phyloP scores from a whole-genome alignment of 1,284 basidiomycete species.

The Polyporus tsugae region DNA sequence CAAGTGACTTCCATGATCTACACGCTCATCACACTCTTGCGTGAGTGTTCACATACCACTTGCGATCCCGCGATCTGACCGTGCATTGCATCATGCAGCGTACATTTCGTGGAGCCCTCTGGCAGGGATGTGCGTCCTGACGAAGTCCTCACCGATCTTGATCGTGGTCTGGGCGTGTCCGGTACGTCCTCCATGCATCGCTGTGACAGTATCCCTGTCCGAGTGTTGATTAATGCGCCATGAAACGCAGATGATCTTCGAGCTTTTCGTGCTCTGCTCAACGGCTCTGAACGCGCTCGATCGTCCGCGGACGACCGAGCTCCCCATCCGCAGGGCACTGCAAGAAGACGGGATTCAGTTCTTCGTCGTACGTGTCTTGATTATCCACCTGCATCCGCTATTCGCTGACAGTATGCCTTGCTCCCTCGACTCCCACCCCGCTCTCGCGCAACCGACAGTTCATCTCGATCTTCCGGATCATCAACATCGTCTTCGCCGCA shows the following conservation, averaged over 20 bases:
- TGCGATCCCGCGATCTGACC: background rate
- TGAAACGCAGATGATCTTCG: slow-evolving; percentile 39
- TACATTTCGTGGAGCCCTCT: slow-evolving; percentile 32
- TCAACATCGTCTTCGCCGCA: slow-evolving; percentile 38
- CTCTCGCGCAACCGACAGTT: slow-evolving; percentile 21
- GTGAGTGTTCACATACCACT: slow-evolving; percentile 24
- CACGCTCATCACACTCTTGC: slow-evolving; percentile 30
- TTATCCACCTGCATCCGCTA: no score
- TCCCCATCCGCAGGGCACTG: slow-evolving; percentile 38
- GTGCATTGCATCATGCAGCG: slow-evolving; percentile 23
- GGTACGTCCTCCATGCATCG: slow-evolving; percentile 27
- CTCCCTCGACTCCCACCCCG: background rate
- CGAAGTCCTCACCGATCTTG: slow-evolving; percentile 30
- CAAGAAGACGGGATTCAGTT: slow-evolving; percentile 42
- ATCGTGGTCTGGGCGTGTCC: slow-evolving; percentile 42
- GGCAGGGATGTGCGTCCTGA: slow-evolving; percentile 39
- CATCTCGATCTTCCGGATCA: slow-evolving; percentile 35
- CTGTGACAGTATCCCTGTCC: background rate
- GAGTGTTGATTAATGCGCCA: background rate
- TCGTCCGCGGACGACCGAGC: slow-evolving; percentile 37
- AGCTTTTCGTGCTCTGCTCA: slow-evolving; percentile 39
- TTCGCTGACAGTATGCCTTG: background rate
- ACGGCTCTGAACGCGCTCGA: slow-evolving; percentile 42
- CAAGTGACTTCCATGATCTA: slow-evolving; percentile 39
- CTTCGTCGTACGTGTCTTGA: slow-evolving; percentile 35